Conservation (phyloP, 805 yeast genomes). For the Candida corydali region DNA sequence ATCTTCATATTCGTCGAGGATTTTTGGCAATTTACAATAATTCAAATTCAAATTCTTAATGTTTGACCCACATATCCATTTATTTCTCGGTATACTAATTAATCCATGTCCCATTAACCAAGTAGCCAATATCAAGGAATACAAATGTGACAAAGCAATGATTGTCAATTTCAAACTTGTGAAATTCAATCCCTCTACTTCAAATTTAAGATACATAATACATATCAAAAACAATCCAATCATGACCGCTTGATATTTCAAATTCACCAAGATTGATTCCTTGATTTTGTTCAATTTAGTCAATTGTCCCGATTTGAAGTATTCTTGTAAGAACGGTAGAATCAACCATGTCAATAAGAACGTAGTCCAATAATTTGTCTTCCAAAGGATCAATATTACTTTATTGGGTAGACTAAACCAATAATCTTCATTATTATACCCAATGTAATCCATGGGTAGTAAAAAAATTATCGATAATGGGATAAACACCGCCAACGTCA, state of each 20-base stretch:
- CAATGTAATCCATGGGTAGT: slow-evolving; percentile 70
- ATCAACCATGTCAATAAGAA: slow-evolving; percentile 75
- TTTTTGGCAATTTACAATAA: slow-evolving; percentile 53
- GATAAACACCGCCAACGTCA: slow-evolving; percentile 60
- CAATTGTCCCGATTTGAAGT: slow-evolving; percentile 65
- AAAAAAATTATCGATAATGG: slow-evolving; percentile 73
- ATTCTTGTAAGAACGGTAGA: slow-evolving; percentile 70
- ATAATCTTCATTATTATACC: slow-evolving; percentile 31
- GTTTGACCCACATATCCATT: slow-evolving; percentile 34
- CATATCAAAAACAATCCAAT: slow-evolving; percentile 51
- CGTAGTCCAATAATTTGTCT: slow-evolving; percentile 74
- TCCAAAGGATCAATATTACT: slow-evolving; percentile 60
- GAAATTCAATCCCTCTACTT: slow-evolving; percentile 47
- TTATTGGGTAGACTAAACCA: slow-evolving; percentile 45
- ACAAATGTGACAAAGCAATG: slow-evolving; percentile 74
- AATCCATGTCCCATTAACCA: slow-evolving; percentile 87
- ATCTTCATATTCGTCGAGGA: slow-evolving; percentile 62
- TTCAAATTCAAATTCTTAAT: slow-evolving; percentile 25
- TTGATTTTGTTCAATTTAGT: slow-evolving; percentile 41
- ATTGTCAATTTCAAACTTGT: slow-evolving; percentile 60
- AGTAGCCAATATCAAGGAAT: slow-evolving; percentile 66
- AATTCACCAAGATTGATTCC: slow-evolving; percentile 54
- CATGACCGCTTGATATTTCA: slow-evolving; percentile 58
- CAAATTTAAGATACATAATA: slow-evolving; percentile 53
- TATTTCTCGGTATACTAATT: slow-evolving; percentile 57